Evolutionary conservation across 176 grass and related monocot species (phyloP).

Genomic region (Hsuehochloa calcarea): DNA sequence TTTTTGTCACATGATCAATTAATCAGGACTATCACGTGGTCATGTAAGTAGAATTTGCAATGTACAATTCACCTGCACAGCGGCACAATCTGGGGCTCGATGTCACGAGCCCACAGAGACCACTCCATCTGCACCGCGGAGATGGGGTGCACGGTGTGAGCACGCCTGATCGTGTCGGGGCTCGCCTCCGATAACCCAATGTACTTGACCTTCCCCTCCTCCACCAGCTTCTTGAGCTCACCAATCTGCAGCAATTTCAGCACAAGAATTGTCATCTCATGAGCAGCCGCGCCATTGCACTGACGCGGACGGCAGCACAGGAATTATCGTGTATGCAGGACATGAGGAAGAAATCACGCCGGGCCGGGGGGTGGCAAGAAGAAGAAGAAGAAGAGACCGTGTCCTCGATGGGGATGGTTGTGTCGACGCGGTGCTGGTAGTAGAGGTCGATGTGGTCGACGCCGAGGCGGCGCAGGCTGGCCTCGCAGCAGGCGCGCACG

Average conservation of each 20-base stretch:
- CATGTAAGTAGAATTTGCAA: neutral
- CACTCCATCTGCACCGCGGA: slow-evolving; percentile 86
- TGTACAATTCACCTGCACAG: slow-evolving; percentile 61
- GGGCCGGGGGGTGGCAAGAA: neutral
- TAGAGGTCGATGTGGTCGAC: slow-evolving; percentile 70
- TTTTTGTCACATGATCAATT: neutral
- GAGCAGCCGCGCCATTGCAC: too few species aligned
- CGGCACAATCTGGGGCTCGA: slow-evolving; percentile 78
- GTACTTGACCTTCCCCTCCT: slow-evolving; percentile 81
- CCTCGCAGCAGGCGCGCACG: slow-evolving; percentile 68
- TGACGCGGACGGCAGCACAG: too few species aligned
- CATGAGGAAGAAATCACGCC: neutral
- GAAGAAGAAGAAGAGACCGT: slow-evolving; percentile 35
- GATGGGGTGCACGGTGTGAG: slow-evolving; percentile 71
- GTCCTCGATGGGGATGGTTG: slow-evolving; percentile 63
- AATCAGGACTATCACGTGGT: neutral
- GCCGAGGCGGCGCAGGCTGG: slow-evolving; percentile 62
- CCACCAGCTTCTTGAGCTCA: slow-evolving; percentile 83
- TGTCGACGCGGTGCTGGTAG: slow-evolving; percentile 69
- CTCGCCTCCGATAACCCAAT: slow-evolving; percentile 82
- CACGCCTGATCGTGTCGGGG: slow-evolving; percentile 70
- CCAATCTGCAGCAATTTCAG: slow-evolving; percentile 40
- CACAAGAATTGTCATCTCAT: neutral
- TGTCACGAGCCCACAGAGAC: slow-evolving; percentile 85
- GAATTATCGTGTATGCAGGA: neutral